phyloP scores from a whole-genome alignment of 208 protist species.

The Leishmania amazonensis region DNA sequence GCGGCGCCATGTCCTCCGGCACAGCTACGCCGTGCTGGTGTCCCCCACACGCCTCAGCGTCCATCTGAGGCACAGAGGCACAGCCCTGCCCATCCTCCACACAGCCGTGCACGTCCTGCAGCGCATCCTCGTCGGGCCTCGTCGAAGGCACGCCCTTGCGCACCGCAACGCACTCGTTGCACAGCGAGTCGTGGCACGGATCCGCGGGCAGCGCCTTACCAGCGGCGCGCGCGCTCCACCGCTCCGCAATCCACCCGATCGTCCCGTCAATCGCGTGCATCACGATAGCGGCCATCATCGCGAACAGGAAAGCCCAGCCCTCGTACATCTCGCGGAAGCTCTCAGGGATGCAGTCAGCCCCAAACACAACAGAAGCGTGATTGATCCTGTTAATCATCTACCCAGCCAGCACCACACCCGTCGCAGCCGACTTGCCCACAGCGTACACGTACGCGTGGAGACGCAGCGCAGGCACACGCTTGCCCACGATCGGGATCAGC shows the following conservation, averaged over 20 bases:
- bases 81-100: background rate
- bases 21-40: conserved; percentile 26
- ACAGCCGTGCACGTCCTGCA: background rate
- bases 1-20: conserved; percentile 12
- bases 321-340: conserved; percentile 45
- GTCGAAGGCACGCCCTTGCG: conserved; percentile 8
- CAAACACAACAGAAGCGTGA: conserved; percentile 20
- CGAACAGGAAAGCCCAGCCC: conserved; percentile 56
- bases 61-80: background rate
- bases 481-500: conserved; percentile 54
- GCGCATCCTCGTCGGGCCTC: background rate
- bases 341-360: conserved; percentile 39
- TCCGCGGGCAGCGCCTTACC: background rate
- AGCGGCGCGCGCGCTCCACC: conserved; percentile 1
- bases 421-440: conserved; percentile 51
- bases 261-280: conserved; percentile 64
- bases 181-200: conserved; percentile 10
- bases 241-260: conserved; percentile 29
- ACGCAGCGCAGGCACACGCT: conserved; percentile 37
- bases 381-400: conserved; percentile 59
- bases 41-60: conserved; percentile 8
- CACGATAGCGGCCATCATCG: conserved; percentile 49
- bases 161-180: conserved; percentile 10
- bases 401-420: conserved; percentile 63
- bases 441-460: conserved; percentile 46